Evolutionary conservation across 257 asterid genomes (phyloP).

Genomic region (Coffea eugenioides): DNA sequence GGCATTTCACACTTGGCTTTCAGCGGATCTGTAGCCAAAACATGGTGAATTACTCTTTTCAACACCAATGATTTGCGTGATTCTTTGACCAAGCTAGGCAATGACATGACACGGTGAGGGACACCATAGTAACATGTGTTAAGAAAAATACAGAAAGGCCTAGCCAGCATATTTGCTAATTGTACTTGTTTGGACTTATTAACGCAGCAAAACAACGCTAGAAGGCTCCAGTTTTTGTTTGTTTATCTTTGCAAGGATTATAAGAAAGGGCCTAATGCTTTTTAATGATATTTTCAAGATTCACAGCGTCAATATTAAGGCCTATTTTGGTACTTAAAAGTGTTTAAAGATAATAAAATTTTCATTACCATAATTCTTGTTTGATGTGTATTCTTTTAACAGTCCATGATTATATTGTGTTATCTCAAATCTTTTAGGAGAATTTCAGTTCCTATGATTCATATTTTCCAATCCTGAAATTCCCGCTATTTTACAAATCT

Average conservation of each 20-base stretch:
- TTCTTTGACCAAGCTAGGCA: slow-evolving; percentile 18
- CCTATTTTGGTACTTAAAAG: too few species aligned
- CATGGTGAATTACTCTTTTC: neutral
- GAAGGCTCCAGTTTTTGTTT: neutral
- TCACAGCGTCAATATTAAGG: too few species aligned
- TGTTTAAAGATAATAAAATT: too few species aligned
- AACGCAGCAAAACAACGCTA: neutral
- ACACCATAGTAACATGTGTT: neutral
- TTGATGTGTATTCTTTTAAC: neutral
- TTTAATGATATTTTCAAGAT: neutral
- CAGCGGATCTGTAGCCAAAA: neutral
- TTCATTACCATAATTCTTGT: too few species aligned
- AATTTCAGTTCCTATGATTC: too few species aligned
- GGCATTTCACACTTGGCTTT: too few species aligned
- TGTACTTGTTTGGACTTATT: neutral
- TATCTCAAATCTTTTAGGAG: too few species aligned
- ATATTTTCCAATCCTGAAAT: neutral
- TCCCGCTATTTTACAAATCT: neutral
- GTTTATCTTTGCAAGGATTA: neutral
- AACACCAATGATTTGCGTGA: slow-evolving; percentile 13
- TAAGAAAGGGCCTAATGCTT: neutral
- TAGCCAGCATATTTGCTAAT: neutral
- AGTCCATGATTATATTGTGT: too few species aligned
- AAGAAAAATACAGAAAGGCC: neutral
- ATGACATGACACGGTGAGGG: neutral